A percentile compares a stretch with the other conserved stretches of the same genome.
phyloP scores from a whole-genome alignment of 2,329 filamentous ascomycete genomes.

The Ascochyta koolunga region DNA sequence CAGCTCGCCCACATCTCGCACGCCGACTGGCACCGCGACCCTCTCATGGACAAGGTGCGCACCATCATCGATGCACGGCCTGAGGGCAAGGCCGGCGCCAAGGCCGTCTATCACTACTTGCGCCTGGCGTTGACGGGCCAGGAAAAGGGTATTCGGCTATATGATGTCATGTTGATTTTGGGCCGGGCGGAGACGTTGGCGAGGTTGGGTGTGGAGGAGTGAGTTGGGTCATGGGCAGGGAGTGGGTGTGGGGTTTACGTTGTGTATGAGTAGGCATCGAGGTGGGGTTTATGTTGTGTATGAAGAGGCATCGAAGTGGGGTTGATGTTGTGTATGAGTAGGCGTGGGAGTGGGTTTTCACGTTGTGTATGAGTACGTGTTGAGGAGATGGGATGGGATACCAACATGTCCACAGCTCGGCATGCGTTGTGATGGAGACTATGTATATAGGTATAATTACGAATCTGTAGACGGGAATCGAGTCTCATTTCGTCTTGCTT shows the following conservation, averaged over 20 bases:
- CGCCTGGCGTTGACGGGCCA: constrained; percentile 38
- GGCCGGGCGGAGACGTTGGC: constrained; percentile 39
- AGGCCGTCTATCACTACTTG: constrained; percentile 44
- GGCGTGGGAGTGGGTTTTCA: too few relatives aligned
- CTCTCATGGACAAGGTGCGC: constrained; percentile 30
- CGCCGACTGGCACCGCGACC: constrained; percentile 34
- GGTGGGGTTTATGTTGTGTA: too few relatives aligned
- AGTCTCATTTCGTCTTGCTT: background rate
- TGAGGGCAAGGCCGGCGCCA: constrained; percentile 32
- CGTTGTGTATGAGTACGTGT: too few relatives aligned
- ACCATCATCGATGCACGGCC: constrained; percentile 37
- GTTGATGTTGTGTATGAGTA: too few relatives aligned
- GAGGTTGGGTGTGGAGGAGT: constrained; percentile 31
- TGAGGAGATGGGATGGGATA: too few relatives aligned
- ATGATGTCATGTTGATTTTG: constrained; percentile 44
- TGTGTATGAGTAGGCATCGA: background rate
- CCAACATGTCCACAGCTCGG: too few relatives aligned
- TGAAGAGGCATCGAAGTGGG: too few relatives aligned
- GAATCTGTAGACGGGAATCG: too few relatives aligned
- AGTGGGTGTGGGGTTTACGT: too few relatives aligned
- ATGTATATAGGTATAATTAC: too few relatives aligned
- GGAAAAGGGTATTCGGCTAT: constrained; percentile 43
- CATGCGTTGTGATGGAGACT: too few relatives aligned
- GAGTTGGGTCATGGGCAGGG: background rate
- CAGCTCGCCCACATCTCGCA: constrained; percentile 22